A percentile compares a stretch with the other conserved stretches of the same genome.
These are phyloP conservation scores for Cryptococcus hybrid DNA, from an alignment of 1,284 basidiomycete genomes.

Conservation along the genomic window DNA sequence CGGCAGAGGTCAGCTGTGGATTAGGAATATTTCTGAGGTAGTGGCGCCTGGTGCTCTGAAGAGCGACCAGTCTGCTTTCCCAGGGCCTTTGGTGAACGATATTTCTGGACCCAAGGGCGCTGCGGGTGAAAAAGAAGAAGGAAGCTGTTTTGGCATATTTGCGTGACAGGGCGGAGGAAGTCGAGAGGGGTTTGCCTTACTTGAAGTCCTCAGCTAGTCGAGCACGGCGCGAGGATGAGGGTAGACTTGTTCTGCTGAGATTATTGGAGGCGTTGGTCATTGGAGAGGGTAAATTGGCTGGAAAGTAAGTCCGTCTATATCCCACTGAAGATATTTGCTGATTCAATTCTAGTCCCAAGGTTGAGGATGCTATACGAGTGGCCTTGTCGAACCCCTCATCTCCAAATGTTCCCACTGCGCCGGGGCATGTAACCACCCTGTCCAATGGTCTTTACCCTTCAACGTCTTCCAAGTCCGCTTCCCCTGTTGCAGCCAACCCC, in stretches of 20 bases:
- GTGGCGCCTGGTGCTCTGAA: constrained; percentile 67
- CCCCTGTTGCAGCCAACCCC: constrained; percentile 53
- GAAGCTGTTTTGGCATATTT: constrained; percentile 74
- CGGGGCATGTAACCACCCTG: constrained; percentile 20
- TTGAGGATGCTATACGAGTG: constrained; percentile 64
- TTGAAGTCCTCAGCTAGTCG: constrained; percentile 53
- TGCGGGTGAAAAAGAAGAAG: constrained; percentile 75
- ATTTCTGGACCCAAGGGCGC: constrained; percentile 61
- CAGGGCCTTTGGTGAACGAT: constrained; percentile 82
- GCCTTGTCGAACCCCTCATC: constrained; percentile 60
- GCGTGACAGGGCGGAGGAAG: constrained; percentile 68
- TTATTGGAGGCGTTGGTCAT: constrained; percentile 76
- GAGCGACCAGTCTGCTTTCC: constrained; percentile 61
- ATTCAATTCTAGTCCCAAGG: constrained; percentile 57
- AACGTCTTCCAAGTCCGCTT: constrained; percentile 11
- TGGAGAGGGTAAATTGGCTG: constrained; percentile 77
- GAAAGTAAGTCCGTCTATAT: constrained; percentile 60
- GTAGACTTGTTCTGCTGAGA: constrained; percentile 70
- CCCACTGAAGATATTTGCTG: neutral
- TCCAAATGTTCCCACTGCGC: constrained; percentile 10
- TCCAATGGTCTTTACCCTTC: neutral
- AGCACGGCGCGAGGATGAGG: constrained; percentile 64
- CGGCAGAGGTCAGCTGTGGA: constrained; percentile 65
- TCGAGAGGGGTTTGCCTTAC: constrained; percentile 72
- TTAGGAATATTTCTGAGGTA: constrained; percentile 65